These are phyloP conservation scores for Tulasnella sp. DNA, from an alignment of 768 basidiomycete species.

Conservation along the genomic window DNA sequence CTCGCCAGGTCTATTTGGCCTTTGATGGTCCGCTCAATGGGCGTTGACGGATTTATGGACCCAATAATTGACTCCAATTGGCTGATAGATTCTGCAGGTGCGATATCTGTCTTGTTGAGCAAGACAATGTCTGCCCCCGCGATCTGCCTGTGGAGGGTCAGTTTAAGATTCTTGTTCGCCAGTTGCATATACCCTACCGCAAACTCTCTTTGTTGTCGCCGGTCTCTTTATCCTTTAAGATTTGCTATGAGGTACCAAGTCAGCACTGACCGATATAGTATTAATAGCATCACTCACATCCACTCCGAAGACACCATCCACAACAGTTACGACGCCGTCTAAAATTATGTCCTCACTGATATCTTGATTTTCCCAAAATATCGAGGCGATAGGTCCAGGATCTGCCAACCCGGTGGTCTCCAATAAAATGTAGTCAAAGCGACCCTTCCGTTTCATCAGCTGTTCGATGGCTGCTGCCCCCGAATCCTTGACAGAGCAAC, in stretches of 20 bases:
- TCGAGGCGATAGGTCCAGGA: conserved; percentile 58
- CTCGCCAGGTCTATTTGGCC: conserved; percentile 58
- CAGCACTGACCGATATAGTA: background rate
- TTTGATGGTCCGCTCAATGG: conserved; percentile 57
- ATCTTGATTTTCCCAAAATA: conserved; percentile 35
- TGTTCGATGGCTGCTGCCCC: conserved; percentile 91
- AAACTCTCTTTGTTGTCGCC: conserved; percentile 68
- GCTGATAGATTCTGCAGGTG: conserved; percentile 37
- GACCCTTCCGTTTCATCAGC: conserved; percentile 72
- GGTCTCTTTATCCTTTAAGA: conserved; percentile 58
- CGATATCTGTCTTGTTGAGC: conserved; percentile 83
- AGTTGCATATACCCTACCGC: conserved; percentile 37
- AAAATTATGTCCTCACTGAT: conserved; percentile 30
- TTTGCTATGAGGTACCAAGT: conserved; percentile 45
- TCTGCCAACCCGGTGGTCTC: conserved; percentile 96
- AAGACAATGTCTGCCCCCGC: conserved; percentile 85
- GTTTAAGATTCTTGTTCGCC: background rate
- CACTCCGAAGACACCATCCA: conserved; percentile 73
- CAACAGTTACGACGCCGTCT: conserved; percentile 87
- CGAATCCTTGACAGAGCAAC: conserved; percentile 92
- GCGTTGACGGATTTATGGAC: conserved; percentile 67
- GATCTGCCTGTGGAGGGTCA: conserved; percentile 53
- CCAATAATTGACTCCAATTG: conserved; percentile 41
- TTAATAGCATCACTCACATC: conserved; percentile 30
- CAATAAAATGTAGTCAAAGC: conserved; percentile 88